phyloP scores from a whole-genome alignment of 2,329 filamentous ascomycete species.

The Curvularia spicifera region DNA sequence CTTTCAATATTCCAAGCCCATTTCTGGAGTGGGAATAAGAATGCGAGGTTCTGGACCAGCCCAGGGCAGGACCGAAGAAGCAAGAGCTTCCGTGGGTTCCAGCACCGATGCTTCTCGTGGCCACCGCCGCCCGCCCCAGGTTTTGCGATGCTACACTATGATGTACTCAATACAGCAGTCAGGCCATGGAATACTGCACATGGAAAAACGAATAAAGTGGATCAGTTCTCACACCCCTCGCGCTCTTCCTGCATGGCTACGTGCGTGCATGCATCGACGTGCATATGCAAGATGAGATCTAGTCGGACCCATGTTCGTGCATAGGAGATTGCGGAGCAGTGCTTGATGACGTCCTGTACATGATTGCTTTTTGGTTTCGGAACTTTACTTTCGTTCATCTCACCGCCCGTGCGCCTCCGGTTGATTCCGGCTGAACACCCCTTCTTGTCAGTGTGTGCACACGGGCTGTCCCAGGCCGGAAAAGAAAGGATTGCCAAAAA shows the following conservation, averaged over 20 bases:
- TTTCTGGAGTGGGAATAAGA: neutral
- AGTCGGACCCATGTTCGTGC: constrained; percentile 1
- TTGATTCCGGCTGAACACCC: constrained; percentile 15
- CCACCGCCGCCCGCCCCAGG: neutral
- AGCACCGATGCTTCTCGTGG: neutral
- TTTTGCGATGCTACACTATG: neutral
- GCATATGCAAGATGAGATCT: constrained; percentile 7
- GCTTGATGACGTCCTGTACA: constrained; percentile 9
- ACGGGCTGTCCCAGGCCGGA: neutral
- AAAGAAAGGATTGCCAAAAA: neutral
- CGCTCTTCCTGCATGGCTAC: neutral
- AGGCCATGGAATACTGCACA: neutral
- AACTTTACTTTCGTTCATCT: constrained; percentile 1
- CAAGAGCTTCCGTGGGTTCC: neutral
- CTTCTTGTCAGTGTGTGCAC: neutral
- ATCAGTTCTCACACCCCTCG: neutral
- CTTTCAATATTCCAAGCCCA: constrained; percentile 4
- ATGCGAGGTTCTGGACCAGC: neutral
- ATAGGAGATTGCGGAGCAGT: constrained; percentile 14
- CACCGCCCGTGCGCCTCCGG: constrained; percentile 5
- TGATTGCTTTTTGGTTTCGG: constrained; percentile 14
- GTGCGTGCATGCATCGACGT: neutral
- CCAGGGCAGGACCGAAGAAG: neutral
- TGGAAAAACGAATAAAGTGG: neutral
- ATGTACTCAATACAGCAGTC: neutral